Base-by-base conservation (phyloP, 495 filamentous ascomycete species). In the Echria macrotheca region DNA sequence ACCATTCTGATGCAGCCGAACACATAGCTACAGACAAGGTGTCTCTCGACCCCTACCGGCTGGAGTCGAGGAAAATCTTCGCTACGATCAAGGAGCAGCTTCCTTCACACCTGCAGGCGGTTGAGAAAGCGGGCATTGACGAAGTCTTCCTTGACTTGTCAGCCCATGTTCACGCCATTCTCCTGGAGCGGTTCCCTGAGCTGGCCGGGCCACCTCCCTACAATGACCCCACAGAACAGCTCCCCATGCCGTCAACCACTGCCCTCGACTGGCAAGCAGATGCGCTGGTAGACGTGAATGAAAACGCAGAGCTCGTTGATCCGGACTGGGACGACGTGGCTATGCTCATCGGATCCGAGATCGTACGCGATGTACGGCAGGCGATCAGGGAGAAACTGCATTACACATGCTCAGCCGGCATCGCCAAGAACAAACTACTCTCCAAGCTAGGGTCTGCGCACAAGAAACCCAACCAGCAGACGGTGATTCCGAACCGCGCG, bases 321-420 rank as follows among this genome's bases (percentile, higher is more conserved):
- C 88, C 87, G 4, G 90, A 95, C 66, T 98, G 94, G 94, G 93
- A 98, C 69, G 91, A 97, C 70, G 76, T 97, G 58, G 86, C 81
- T 12, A 87, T 95, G 60, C 69, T 86, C 18, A 77, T 96, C 49
- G 91, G 86, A 0, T 86, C 89, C 7, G 89, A 96, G 61, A 91
- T 97, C 56, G 83, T 95, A 28, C 78, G 86, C n/a, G 71, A 78
- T 36, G 74, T 96, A 21, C 77, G 93, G 19, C 69, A 67, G 8
- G 71, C 76, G 22, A 78, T 97, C 25, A 54, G 37, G 47, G 53
- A 61, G 22, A 57, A 56, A 48, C 57, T 65, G 22, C 79, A 81
- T 38, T 97, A 97, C 63, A 96, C 91, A 12, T 96, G 89, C 67
- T 91, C 89, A 19, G 93, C 78, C 1, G 93, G 93, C 5, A 72